Evolutionary conservation across 176 grass and related monocot genomes (phyloP), one percentile per base, ranked within the genome.

Genomic region (Olyra latifolia): DNA sequence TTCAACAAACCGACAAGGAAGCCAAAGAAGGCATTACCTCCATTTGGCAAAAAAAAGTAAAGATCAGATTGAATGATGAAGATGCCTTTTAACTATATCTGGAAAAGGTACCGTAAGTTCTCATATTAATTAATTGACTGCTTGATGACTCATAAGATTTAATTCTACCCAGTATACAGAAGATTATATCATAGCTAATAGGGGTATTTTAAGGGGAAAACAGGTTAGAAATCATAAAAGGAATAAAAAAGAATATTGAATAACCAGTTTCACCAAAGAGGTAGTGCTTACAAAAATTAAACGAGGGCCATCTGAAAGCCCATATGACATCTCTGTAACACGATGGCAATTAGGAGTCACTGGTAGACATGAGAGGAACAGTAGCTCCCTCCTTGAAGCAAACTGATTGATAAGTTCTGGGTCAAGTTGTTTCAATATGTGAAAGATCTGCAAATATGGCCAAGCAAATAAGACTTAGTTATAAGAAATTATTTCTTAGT

Each of bases 261-360:
- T 68, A 53, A 49, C 6, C 6, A 69, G 13, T n/a, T 60, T 60
- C 30, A 59, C 27, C 40, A 19, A 47, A 64, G 44, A 59, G 8
- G 8, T 59, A 58, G n/a, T 44, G 71, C 92, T 95, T 85, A 98
- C 95, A 94, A 95, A 95, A 86, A 76, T 39, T 74, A 98, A 81
- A 10, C 83, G 86, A 19, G 93, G 90, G 16, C 88, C 92, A 77
- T 98, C 95, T 80, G 92, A 76, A 89, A 85, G 72, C 43, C 76
- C 76, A 80, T 84, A 77, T 71, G 75, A 82, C 17, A 89, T 89
- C 80, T 98, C 95, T 15, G 67, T 72, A 45, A 95, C 86, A 55
- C 92, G 89, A 77, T 98, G 95, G 66, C 80, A 83, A 71, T 95
- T 98, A 83, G 86, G 84, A 76, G 95, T 93, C 66, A 98, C 86